Evolutionary conservation across 805 yeast genomes (phyloP).

Genomic region (Diddensiella caesifluorescens): DNA sequence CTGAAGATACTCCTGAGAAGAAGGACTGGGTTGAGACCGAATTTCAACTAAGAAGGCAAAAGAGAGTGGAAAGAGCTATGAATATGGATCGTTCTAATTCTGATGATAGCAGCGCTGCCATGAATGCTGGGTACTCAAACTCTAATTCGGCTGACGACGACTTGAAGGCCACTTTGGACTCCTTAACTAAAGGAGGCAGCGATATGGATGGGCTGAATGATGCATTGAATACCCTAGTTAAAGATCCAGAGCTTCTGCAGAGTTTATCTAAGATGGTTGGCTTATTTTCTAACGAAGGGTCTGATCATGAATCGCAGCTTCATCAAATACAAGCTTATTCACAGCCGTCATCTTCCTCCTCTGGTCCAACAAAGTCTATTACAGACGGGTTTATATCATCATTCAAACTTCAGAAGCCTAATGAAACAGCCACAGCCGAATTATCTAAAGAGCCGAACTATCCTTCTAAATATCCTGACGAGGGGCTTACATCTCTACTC

Average conservation of each 20-base stretch:
- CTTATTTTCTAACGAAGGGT: slow-evolving; percentile 14
- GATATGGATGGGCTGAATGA: slow-evolving; percentile 23
- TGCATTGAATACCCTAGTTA: slow-evolving; percentile 25
- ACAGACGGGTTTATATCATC: slow-evolving; percentile 13
- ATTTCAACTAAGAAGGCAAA: slow-evolving; percentile 58
- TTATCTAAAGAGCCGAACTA: too few relatives aligned
- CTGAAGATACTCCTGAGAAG: slow-evolving; percentile 47
- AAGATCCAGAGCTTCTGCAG: slow-evolving; percentile 25
- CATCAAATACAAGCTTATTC: neutral
- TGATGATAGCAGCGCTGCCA: neutral
- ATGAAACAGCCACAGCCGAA: too few relatives aligned
- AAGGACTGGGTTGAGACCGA: slow-evolving; percentile 70
- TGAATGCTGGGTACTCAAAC: neutral
- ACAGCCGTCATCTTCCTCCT: neutral
- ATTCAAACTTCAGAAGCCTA: slow-evolving; percentile 10
- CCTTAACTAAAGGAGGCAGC: slow-evolving; percentile 20
- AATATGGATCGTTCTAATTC: slow-evolving; percentile 4
- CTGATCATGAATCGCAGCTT: neutral
- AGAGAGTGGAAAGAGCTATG: slow-evolving; percentile 43
- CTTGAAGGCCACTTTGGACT: slow-evolving; percentile 21
- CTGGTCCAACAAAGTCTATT: slow-evolving; percentile 1
- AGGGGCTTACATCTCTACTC: slow-evolving; percentile 12
- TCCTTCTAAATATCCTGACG: slow-evolving; percentile 12
- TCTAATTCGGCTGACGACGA: slow-evolving; percentile 5
- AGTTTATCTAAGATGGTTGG: slow-evolving; percentile 23